Evolutionary conservation across 495 filamentous ascomycete genomes (phyloP).

Genomic region (Aspergillus homomorphus): DNA sequence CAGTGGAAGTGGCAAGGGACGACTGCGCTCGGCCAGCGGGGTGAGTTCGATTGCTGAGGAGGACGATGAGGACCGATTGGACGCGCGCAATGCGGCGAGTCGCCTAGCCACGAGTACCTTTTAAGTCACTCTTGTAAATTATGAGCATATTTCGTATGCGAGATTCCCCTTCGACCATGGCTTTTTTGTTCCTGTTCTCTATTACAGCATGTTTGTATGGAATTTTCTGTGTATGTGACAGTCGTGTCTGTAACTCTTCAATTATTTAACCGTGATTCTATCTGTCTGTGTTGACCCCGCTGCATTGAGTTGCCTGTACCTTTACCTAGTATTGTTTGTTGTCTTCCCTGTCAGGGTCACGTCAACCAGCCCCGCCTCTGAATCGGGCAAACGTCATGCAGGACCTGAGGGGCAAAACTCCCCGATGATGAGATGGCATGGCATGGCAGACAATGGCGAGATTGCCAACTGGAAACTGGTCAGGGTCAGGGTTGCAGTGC

Average conservation of each 20-base stretch:
- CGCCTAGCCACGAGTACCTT: slow-evolving; percentile 93
- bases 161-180: slow-evolving; percentile 23
- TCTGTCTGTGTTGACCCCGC: not conserved
- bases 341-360: not conserved
- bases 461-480: not conserved
- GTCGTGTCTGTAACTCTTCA: not conserved
- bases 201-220: not conserved
- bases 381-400: not conserved
- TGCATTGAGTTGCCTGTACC: not conserved
- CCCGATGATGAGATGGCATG: no score
- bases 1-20: slow-evolving; percentile 39
- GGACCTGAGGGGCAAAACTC: not conserved
- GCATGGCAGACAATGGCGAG: no score
- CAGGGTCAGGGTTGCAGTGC: not conserved
- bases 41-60: slow-evolving; percentile 67
- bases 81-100: slow-evolving; percentile 92
- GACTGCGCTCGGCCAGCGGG: slow-evolving; percentile 60
- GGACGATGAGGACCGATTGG: slow-evolving; percentile 89
- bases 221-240: not conserved
- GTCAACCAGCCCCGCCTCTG: not conserved
- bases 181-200: slow-evolving; percentile 9
- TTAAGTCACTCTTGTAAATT: slow-evolving; percentile 41
- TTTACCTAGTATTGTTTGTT: not conserved
- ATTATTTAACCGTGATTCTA: not conserved
- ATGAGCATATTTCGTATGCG: slow-evolving; percentile 25